phyloP scores from a whole-genome alignment of 164 flowering plant genomes.

The Malania oleifera region DNA sequence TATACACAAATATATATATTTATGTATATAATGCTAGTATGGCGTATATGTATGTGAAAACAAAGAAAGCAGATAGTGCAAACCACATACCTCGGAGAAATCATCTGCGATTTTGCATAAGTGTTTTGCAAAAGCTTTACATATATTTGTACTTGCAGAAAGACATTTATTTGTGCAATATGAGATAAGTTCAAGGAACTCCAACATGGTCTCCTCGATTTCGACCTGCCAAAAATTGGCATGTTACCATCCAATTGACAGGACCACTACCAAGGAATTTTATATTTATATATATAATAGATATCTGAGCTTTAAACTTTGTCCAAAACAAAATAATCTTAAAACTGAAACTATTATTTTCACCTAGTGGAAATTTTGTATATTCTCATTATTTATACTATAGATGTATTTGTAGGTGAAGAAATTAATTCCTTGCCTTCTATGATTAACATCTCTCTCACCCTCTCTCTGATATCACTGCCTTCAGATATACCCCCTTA shows the following conservation, averaged over 20 bases:
- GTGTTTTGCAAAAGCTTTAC: constrained; percentile 31
- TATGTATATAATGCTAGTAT: background rate
- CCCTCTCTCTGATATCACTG: too few species aligned
- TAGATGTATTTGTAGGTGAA: too few species aligned
- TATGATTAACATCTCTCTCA: too few species aligned
- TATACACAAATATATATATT: background rate
- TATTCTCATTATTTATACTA: too few species aligned
- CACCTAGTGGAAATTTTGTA: too few species aligned
- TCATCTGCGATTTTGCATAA: constrained; percentile 28
- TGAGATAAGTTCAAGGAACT: constrained; percentile 51
- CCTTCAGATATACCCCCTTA: too few species aligned
- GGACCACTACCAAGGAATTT: background rate
- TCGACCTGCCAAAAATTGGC: constrained; percentile 38
- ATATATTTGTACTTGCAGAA: constrained; percentile 17
- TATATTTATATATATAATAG: too few species aligned
- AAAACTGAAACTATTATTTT: too few species aligned
- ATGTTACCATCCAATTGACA: background rate
- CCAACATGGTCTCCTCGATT: constrained; percentile 22
- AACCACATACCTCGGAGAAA: constrained; percentile 39
- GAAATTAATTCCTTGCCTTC: too few species aligned
- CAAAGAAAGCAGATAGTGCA: background rate
- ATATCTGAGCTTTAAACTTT: too few species aligned
- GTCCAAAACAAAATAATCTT: too few species aligned
- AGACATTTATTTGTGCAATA: constrained; percentile 59
- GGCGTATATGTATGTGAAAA: background rate